A percentile compares a stretch with the other conserved stretches of the same genome.
Conservation (phyloP, 2,329 filamentous ascomycete genomes). For the Tolypocladium nubicola region DNA sequence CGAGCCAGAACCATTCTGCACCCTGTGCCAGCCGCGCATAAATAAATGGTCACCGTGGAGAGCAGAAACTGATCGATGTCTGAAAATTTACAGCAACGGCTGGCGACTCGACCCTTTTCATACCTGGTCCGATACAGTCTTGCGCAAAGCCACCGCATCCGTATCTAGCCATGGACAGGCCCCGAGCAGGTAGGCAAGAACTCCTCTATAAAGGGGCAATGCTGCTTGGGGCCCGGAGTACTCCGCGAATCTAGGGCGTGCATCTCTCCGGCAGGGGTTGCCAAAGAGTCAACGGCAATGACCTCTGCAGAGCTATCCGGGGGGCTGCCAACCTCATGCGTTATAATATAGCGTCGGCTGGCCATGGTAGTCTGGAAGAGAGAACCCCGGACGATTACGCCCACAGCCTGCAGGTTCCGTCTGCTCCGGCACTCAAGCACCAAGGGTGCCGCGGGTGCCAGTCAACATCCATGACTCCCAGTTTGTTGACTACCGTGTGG, state of each 20-base stretch:
- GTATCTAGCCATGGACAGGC: not conserved
- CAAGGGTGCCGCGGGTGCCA: conserved; percentile 95
- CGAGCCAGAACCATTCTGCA: not conserved
- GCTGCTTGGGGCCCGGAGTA: not conserved
- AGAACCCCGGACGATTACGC: conserved; percentile 31
- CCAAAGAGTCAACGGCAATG: not conserved
- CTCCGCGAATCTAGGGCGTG: not conserved
- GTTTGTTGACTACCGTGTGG: conserved; percentile 73
- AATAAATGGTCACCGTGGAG: not conserved
- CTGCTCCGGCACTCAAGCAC: conserved; percentile 88
- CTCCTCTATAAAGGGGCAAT: not conserved
- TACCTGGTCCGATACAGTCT: not conserved
- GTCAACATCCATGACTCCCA: conserved; percentile 88
- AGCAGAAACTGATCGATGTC: not conserved
- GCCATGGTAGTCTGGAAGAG: not conserved
- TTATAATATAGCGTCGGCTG: not conserved
- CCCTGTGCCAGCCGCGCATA: not conserved
- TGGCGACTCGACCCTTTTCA: not conserved
- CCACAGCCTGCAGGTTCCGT: conserved; percentile 89
- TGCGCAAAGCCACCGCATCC: not conserved
- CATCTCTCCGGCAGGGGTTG: not conserved
- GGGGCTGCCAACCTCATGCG: not conserved
- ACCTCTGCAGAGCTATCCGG: not conserved
- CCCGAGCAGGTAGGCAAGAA: not conserved
- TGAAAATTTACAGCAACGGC: not conserved